Conservation (phyloP, 1,139 yeast species). For the Kodamaea plutei region DNA sequence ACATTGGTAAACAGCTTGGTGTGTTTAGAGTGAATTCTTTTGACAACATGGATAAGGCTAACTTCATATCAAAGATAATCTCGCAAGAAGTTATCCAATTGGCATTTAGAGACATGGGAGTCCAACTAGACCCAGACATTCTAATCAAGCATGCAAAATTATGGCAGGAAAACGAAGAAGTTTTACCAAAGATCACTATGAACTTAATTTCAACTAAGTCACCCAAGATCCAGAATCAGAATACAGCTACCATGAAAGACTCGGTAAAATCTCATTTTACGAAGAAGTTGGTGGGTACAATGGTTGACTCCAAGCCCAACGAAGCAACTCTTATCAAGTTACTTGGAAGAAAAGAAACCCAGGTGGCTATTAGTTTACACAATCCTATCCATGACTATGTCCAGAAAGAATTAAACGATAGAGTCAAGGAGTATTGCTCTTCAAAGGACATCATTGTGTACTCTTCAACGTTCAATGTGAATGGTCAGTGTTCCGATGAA, state of each 20-base stretch:
- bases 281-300: conserved; percentile 43
- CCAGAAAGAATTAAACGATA: conserved; percentile 47
- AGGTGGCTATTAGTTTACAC: conserved; percentile 43
- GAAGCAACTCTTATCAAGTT: conserved; percentile 47
- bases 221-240: conserved; percentile 27
- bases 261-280: conserved; percentile 43
- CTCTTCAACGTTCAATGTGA: conserved; percentile 69
- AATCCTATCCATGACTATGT: conserved; percentile 74
- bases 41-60: conserved; percentile 62
- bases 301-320: conserved; percentile 38
- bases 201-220: conserved; percentile 33
- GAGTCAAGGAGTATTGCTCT: conserved; percentile 47
- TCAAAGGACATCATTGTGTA: conserved; percentile 50
- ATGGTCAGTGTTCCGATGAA: conserved; percentile 53
- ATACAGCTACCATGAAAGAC: conserved; percentile 30
- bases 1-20: conserved; percentile 66
- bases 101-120: conserved; percentile 52
- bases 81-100: conserved; percentile 59
- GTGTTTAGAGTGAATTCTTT: conserved; percentile 62
- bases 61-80: conserved; percentile 53
- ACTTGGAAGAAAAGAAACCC: conserved; percentile 48
- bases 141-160: conserved; percentile 49
- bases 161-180: conserved; percentile 59
- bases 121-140: conserved; percentile 36
- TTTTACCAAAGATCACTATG: conserved; percentile 41